phyloP scores from a whole-genome alignment of 2,329 filamentous ascomycete genomes.

The Biscogniauxia sp. region DNA sequence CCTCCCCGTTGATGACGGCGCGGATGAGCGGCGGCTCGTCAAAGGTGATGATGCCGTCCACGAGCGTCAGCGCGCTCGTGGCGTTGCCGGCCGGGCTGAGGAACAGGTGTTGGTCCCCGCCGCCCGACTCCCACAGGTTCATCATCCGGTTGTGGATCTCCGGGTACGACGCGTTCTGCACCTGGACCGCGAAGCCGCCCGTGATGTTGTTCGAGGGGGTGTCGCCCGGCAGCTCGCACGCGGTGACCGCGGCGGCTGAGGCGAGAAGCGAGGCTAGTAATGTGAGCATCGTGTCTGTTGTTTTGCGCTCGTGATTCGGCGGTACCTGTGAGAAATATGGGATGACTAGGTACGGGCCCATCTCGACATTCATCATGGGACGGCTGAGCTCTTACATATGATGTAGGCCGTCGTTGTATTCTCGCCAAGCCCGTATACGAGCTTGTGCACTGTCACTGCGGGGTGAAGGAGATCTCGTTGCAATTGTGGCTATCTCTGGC shows the following conservation, averaged over 20 bases:
- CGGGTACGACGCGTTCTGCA: constrained; percentile 38
- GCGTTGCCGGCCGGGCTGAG: constrained; percentile 37
- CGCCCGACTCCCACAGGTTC: constrained; percentile 38
- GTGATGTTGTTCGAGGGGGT: constrained; percentile 34
- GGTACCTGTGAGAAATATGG: too few species aligned
- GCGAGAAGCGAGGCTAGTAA: constrained; percentile 2
- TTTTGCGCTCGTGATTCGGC: too few species aligned
- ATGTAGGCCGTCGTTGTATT: neutral
- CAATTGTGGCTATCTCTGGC: neutral
- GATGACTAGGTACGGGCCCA: too few species aligned
- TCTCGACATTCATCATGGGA: too few species aligned
- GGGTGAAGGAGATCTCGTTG: neutral
- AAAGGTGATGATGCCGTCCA: constrained; percentile 37
- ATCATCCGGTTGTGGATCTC: constrained; percentile 37
- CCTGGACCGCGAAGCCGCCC: constrained; percentile 33
- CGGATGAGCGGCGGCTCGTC: constrained; percentile 28
- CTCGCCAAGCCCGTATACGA: neutral
- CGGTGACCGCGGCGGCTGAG: constrained; percentile 17
- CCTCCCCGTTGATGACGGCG: constrained; percentile 45
- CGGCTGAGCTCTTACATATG: neutral
- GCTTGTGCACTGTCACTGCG: neutral
- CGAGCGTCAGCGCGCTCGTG: constrained; percentile 37
- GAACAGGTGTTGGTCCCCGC: constrained; percentile 40
- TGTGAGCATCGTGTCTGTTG: neutral
- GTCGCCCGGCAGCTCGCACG: constrained; percentile 31